Percentiles rank a stretch among this genome's conserved stretches.
These are phyloP conservation scores for Ophiostoma ulmi DNA, from an alignment of 2,329 filamentous ascomycete species.

Conservation along the genomic window DNA sequence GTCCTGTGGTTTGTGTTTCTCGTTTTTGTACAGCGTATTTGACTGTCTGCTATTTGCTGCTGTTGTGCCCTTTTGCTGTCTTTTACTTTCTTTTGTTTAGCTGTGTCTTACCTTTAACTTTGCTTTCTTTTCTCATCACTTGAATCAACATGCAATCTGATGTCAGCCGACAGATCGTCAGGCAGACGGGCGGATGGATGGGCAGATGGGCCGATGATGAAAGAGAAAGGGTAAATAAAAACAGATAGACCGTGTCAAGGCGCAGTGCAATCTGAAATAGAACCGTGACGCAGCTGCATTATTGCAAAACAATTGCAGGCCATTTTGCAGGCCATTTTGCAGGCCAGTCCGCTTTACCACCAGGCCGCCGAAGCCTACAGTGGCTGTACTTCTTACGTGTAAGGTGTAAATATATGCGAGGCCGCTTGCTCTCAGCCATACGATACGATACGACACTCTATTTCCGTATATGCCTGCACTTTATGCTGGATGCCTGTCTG, in stretches of 20 bases:
- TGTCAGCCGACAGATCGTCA: constrained; percentile 9
- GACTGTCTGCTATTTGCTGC: not conserved
- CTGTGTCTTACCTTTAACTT: not conserved
- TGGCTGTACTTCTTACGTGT: not conserved
- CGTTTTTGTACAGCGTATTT: not conserved
- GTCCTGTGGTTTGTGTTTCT: not conserved
- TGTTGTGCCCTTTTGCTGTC: not conserved
- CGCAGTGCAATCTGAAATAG: not conserved
- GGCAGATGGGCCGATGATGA: not conserved
- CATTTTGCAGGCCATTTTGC: not conserved
- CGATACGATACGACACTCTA: not conserved
- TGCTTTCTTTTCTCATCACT: not conserved
- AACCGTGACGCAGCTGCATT: not conserved
- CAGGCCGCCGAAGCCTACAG: not conserved
- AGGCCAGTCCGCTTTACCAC: not conserved
- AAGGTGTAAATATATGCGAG: not conserved
- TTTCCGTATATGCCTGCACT: not conserved
- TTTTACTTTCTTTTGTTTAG: not conserved
- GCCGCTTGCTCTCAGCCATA: not conserved
- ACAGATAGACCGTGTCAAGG: not conserved
- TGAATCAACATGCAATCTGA: not conserved
- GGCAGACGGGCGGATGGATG: not conserved
- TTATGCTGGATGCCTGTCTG: not conserved
- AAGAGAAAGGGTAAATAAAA: not conserved
- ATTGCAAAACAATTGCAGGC: not conserved